These are phyloP conservation scores for Alternaria sp. DNA, from an alignment of 2,329 filamentous ascomycete species.

Conservation along the genomic window DNA sequence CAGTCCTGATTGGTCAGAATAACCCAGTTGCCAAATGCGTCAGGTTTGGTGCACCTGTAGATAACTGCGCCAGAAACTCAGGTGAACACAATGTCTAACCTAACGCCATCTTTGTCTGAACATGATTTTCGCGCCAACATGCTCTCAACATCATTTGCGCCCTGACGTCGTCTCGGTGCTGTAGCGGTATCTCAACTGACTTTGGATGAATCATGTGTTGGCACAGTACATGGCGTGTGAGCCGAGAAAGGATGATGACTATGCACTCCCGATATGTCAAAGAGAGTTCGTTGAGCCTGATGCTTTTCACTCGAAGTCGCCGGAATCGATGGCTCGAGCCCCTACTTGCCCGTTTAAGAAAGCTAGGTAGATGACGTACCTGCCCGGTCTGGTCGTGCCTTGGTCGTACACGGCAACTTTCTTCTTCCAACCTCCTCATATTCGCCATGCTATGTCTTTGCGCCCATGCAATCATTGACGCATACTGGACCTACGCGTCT, in stretches of 20 bases:
- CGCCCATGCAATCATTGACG: background rate
- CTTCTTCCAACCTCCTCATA: background rate
- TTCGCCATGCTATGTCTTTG: background rate
- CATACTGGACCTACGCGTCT: background rate
- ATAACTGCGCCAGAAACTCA: background rate
- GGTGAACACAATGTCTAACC: background rate
- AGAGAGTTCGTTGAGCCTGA: background rate
- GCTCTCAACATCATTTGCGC: background rate
- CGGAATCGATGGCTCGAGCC: background rate
- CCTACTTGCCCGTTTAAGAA: background rate
- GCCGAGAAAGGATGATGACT: background rate
- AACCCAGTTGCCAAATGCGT: constrained; percentile 5
- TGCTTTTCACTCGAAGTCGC: background rate
- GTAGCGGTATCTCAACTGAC: background rate
- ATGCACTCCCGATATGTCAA: background rate
- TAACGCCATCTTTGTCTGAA: background rate
- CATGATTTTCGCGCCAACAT: background rate
- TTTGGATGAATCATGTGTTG: background rate
- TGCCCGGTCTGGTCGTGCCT: background rate
- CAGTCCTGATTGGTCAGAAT: background rate
- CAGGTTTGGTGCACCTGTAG: background rate
- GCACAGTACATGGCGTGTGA: background rate
- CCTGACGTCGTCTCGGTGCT: background rate
- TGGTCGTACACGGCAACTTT: background rate
- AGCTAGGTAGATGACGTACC: background rate